Percentiles rank a stretch among this genome's conserved stretches.
Evolutionary conservation across 2,329 filamentous ascomycete species (phyloP).

Genomic region (Penicillium sp.): DNA sequence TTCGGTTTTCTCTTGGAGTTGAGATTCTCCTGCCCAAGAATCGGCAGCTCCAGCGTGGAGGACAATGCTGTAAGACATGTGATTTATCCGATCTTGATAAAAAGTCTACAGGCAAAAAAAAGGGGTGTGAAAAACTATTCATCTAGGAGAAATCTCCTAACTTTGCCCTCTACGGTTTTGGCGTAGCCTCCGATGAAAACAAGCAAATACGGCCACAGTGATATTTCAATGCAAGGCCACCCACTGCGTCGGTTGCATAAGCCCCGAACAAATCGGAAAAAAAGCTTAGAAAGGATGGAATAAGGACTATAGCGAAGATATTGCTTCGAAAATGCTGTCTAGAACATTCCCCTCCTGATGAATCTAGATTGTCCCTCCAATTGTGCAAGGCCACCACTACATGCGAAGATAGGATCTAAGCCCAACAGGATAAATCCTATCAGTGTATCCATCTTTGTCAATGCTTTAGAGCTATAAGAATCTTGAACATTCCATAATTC

Average conservation of each 20-base stretch:
- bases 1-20: not conserved
- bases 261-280: not conserved
- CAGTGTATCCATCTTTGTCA: slow-evolving; percentile 1
- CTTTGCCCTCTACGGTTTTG: not conserved
- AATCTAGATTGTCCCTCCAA: not conserved
- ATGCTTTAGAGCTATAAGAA: no score
- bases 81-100: not conserved
- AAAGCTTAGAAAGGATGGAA: not conserved
- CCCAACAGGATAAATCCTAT: not conserved
- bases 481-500: no score
- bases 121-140: not conserved
- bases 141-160: not conserved
- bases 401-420: not conserved
- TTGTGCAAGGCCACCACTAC: not conserved
- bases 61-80: not conserved
- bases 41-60: not conserved
- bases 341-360: not conserved
- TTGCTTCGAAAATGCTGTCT: not conserved
- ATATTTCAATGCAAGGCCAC: not conserved
- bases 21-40: not conserved
- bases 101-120: not conserved
- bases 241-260: not conserved
- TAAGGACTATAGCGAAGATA: not conserved
- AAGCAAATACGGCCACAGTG: not conserved
- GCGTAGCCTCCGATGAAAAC: not conserved